Conservation (phyloP, 2,329 filamentous ascomycete species). For the Alternaria brassicicola region DNA sequence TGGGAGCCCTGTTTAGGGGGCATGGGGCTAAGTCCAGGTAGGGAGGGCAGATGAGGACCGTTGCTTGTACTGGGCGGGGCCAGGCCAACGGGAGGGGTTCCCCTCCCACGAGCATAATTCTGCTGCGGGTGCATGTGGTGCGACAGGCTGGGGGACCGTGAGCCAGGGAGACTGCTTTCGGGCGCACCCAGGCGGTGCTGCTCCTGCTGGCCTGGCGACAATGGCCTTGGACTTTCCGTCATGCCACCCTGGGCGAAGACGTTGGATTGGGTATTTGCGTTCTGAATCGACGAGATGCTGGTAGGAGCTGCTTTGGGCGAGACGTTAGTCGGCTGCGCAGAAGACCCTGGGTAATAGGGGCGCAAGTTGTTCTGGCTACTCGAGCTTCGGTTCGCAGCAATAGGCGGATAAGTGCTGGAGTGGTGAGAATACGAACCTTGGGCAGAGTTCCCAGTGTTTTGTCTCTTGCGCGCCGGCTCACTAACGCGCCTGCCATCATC, state of each 20-base stretch:
- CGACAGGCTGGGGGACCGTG: slow-evolving; percentile 69
- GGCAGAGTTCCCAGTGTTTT: slow-evolving; percentile 62
- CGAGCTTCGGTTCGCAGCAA: slow-evolving; percentile 53
- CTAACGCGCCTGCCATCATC: slow-evolving; percentile 61
- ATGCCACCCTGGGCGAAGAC: slow-evolving; percentile 75
- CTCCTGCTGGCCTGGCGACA: slow-evolving; percentile 69
- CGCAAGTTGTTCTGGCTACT: slow-evolving; percentile 39
- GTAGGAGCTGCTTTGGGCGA: slow-evolving; percentile 48
- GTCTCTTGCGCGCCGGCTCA: slow-evolving; percentile 75
- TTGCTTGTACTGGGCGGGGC: slow-evolving; percentile 51
- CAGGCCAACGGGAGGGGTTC: slow-evolving; percentile 58
- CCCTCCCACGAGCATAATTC: slow-evolving; percentile 62
- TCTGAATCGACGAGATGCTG: slow-evolving; percentile 46
- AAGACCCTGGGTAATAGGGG: slow-evolving; percentile 45
- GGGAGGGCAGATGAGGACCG: slow-evolving; percentile 51
- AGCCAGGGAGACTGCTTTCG: slow-evolving; percentile 56
- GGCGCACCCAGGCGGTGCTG: slow-evolving; percentile 61
- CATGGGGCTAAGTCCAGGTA: slow-evolving; percentile 51
- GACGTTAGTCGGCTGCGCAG: slow-evolving; percentile 48
- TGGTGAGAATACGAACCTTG: slow-evolving; percentile 68
- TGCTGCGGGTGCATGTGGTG: slow-evolving; percentile 71
- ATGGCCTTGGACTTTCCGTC: slow-evolving; percentile 85
- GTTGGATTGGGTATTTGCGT: slow-evolving; percentile 50
- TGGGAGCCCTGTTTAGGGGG: slow-evolving; percentile 41
- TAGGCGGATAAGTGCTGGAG: slow-evolving; percentile 77